Evolutionary conservation across 306 rosid species (phyloP), one percentile per base, ranked within the genome.

Genomic region (Rosa chinensis): DNA sequence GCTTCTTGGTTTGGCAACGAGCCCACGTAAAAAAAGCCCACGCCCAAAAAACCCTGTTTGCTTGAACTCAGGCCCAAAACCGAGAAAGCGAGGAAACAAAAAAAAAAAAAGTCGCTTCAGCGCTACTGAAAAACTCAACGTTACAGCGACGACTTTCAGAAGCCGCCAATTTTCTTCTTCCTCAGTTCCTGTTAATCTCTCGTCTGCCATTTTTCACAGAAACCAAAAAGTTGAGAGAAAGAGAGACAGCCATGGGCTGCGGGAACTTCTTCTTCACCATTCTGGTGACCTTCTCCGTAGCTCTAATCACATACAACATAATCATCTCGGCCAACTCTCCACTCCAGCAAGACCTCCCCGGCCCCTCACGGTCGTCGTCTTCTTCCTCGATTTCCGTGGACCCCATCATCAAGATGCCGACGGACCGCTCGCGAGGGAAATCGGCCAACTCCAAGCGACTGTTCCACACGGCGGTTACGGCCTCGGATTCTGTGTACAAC

Each of bases 401-500:
- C 87, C 98, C 99, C 32, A 8, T 96, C 5, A 93, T 93, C 80
- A 84, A 91, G 97, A 96, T 96, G 99, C 99, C 99, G 9, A 25
- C 85, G 2, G 87, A 74, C 37, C 78, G 80, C 78, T 82, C 91
- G 4, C 72, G 83, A 28, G 35, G 79, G 10, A 73, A 63, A 48
- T 66, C 82, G 23, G 23, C n/a, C 8, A 63, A 64, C 44, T 77
- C 92, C 25, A 88, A 84, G 92, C 77, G 90, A 78, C 80, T 90
- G 23, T 96, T 96, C 78, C 99, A 96, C 84, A 96, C 98, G 48
- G 99, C 99, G 0, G 98, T 96, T 35, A 96, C 99, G 5, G 96
- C 99, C 39, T 93, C 99, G 5, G 94, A 93, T 61, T 91, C 97
- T 0, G 96, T 90, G 1, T 96, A 96, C 84, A 96, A 96, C 77